Evolutionary conservation across 2,329 filamentous ascomycete genomes (phyloP).

Genomic region (Raffaelea ambrosiae): DNA sequence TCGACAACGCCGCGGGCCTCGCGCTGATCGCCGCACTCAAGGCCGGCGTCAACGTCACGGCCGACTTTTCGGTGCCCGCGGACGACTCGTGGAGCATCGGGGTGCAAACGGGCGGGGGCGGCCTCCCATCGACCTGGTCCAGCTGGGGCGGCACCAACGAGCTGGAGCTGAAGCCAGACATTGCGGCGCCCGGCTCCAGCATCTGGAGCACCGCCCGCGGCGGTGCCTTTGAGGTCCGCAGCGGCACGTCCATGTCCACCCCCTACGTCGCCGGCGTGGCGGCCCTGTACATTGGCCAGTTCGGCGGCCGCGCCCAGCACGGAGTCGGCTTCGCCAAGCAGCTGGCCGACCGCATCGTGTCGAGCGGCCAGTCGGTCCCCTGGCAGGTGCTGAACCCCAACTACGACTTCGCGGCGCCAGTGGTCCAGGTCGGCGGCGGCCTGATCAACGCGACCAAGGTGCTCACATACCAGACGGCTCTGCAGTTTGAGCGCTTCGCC

Average conservation of each 20-base stretch:
- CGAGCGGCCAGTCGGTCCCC: conserved; percentile 20
- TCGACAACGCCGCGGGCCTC: not conserved
- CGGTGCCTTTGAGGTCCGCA: conserved; percentile 26
- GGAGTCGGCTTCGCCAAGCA: conserved; percentile 20
- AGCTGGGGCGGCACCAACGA: conserved; percentile 35
- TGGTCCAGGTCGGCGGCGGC: conserved; percentile 29
- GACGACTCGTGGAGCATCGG: not conserved
- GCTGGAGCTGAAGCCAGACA: conserved; percentile 31
- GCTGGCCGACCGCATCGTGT: conserved; percentile 21
- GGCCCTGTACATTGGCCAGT: conserved; percentile 24
- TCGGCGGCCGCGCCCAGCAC: conserved; percentile 22
- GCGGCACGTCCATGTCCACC: conserved; percentile 40
- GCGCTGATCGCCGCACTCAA: conserved; percentile 19
- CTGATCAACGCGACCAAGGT: conserved; percentile 31
- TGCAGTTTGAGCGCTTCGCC: conserved; percentile 27
- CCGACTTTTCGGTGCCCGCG: conserved; percentile 12
- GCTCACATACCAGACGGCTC: conserved; percentile 24
- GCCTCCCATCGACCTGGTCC: conserved; percentile 27
- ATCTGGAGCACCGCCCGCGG: conserved; percentile 35
- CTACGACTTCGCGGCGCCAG: conserved; percentile 5
- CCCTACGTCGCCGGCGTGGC: conserved; percentile 34
- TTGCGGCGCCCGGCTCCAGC: conserved; percentile 31
- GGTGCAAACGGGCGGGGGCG: conserved; percentile 14
- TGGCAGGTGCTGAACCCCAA: conserved; percentile 11
- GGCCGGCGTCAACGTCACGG: conserved; percentile 21